A percentile compares a stretch with the other conserved stretches of the same genome.
Evolutionary conservation across 768 basidiomycete species (phyloP).

Genomic region (Lentinus brumalis): DNA sequence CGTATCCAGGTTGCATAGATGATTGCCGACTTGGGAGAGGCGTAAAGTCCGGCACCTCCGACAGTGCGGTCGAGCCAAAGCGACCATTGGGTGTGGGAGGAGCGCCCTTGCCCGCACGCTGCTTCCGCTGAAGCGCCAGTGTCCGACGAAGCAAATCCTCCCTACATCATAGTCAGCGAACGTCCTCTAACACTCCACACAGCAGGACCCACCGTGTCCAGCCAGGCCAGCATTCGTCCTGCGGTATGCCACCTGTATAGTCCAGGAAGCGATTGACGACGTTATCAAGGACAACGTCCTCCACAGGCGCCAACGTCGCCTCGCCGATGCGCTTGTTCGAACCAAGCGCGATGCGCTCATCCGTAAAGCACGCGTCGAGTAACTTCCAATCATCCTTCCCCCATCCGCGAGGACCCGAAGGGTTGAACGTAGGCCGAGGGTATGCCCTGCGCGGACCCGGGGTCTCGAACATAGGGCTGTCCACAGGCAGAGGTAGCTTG

Average conservation of each 20-base stretch:
- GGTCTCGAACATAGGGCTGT: slow-evolving; percentile 14
- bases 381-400: slow-evolving; percentile 78
- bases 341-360: slow-evolving; percentile 59
- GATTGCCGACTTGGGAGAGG: slow-evolving; percentile 37
- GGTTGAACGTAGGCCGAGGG: slow-evolving; percentile 10
- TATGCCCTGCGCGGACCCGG: slow-evolving; percentile 6
- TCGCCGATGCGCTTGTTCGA: slow-evolving; percentile 33
- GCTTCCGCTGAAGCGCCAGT: slow-evolving; percentile 60
- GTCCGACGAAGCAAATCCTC: slow-evolving; percentile 53
- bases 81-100: slow-evolving; percentile 51
- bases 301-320: slow-evolving; percentile 48
- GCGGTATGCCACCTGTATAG: slow-evolving; percentile 45
- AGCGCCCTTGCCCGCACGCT: slow-evolving; percentile 57
- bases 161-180: slow-evolving; percentile 35
- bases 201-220: slow-evolving; percentile 58
- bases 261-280: slow-evolving; percentile 64
- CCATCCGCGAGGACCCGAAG: slow-evolving; percentile 48
- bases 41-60: slow-evolving; percentile 53
- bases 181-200: not conserved
- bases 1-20: slow-evolving; percentile 19
- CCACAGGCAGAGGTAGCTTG: not conserved
- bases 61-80: slow-evolving; percentile 27
- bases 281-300: slow-evolving; percentile 51
- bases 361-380: slow-evolving; percentile 78
- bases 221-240: slow-evolving; percentile 30